Evolutionary conservation across 148 eudicot genomes (phyloP), one percentile per base, ranked within the genome.

Genomic region (Arctostaphylos glauca): DNA sequence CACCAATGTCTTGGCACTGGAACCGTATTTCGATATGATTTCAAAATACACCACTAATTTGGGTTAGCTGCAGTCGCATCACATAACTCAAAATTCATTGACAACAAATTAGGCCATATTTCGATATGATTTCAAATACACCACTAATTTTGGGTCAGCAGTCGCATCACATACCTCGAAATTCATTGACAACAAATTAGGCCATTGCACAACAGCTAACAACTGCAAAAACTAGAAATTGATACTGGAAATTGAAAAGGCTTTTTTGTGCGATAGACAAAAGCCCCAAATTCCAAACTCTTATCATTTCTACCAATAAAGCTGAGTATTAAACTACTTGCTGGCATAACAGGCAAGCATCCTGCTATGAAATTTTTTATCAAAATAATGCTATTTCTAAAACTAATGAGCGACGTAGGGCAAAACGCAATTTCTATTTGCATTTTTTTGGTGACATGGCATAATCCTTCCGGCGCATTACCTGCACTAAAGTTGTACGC

Each of bases 1-100:
- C 91, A 91, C 98, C 99, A 97, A 86, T 97, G 99, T 68, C 98
- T 89, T 18, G 98, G 99, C 66, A 97, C 99, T 60, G 97, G 98
- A 81, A 97, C 99, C 38, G 98, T 92, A 83, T 97, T 94, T 31
- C 98, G 89, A 82, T 94, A 94, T 19, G 98, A 93, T 87, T 94
- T 95, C 79, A 95, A 95, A 88, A 84, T 80, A 94, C 67, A 95
- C 98, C 85, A 94, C 83, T 80, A 95, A 84, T 88, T 95, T 94
- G 16, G 98, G 71, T 95, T 97, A 52, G 93, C 79, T 62, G 97
- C 81, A 54, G 99, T 94, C 16, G 98, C 98, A 90, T 97, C 99
- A 97, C 98, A 97, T 9, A 97, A 94, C 99, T 97, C 78, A 53
- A 84, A 85, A 79, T 4, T 87, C 91, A 86, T 84, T 82, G 89